Conservation (phyloP, 1,284 basidiomycete genomes). For the Rhodotorula sp. region DNA sequence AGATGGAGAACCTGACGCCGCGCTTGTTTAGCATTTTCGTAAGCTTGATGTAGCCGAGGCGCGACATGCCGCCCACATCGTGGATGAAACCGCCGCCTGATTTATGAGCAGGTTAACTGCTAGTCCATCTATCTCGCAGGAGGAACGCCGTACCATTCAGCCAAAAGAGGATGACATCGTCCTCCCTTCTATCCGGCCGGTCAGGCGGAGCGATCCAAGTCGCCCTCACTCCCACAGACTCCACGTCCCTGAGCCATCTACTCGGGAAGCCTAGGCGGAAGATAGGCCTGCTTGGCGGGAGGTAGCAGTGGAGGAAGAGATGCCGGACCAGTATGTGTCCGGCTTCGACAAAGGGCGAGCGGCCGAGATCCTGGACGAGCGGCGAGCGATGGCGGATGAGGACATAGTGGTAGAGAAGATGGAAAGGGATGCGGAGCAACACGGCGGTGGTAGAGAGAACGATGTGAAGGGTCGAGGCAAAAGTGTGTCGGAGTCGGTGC, state of each 20-base stretch:
- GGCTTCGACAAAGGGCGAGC: not conserved
- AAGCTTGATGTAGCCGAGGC: conserved; percentile 10
- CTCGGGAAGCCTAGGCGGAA: not conserved
- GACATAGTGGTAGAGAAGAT: conserved; percentile 23
- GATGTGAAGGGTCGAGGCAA: conserved; percentile 10
- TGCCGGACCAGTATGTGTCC: not conserved
- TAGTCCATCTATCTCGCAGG: not conserved
- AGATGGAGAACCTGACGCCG: conserved; percentile 17
- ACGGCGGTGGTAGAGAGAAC: conserved; percentile 14
- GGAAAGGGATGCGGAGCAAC: conserved; percentile 14
- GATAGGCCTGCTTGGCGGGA: not conserved
- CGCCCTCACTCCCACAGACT: conserved; percentile 2
- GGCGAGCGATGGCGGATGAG: conserved; percentile 15
- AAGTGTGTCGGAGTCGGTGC: not conserved
- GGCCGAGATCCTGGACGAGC: conserved; percentile 13
- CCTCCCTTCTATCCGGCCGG: not conserved
- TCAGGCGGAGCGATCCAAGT: conserved; percentile 26
- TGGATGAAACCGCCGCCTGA: conserved; percentile 20
- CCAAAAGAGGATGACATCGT: conserved; percentile 24
- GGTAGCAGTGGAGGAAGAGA: not conserved
- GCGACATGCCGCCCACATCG: conserved; percentile 11
- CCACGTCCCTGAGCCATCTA: conserved; percentile 14
- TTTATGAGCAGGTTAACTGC: not conserved
- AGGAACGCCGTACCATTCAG: conserved; percentile 9
- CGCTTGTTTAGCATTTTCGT: conserved; percentile 7